Conservation (phyloP, 2,329 filamentous ascomycete genomes). For the Diaporthe sp. region DNA sequence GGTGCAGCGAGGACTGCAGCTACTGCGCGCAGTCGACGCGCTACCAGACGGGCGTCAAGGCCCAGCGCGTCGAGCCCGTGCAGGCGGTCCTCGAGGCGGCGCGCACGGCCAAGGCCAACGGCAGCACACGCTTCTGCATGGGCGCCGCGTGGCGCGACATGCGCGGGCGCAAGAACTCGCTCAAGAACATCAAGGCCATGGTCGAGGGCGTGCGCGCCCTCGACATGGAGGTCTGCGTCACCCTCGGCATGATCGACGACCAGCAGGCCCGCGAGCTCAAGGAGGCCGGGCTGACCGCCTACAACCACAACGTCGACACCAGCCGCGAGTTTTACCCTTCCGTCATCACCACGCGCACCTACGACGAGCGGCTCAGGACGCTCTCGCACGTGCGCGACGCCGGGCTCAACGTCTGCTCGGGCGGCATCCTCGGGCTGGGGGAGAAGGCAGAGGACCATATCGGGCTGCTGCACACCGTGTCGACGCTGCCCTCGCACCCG, state of each 20-base stretch:
- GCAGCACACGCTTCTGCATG: slow-evolving; percentile 95
- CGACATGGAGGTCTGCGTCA: slow-evolving; percentile 95
- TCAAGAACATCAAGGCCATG: slow-evolving; percentile 90
- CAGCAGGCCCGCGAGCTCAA: slow-evolving; percentile 86
- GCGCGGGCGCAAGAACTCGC: slow-evolving; percentile 86
- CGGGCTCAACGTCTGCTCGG: slow-evolving; percentile 91
- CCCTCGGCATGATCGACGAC: slow-evolving; percentile 90
- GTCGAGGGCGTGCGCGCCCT: slow-evolving; percentile 83
- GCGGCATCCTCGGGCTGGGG: slow-evolving; percentile 88
- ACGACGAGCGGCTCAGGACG: slow-evolving; percentile 88
- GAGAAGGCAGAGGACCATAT: slow-evolving; percentile 85
- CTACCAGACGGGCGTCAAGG: slow-evolving; percentile 82
- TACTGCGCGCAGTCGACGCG: slow-evolving; percentile 93
- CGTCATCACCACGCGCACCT: slow-evolving; percentile 87
- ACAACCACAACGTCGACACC: slow-evolving; percentile 96
- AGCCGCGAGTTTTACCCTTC: slow-evolving; percentile 89
- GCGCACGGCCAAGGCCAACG: slow-evolving; percentile 82
- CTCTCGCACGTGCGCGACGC: slow-evolving; percentile 85
- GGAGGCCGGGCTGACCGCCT: slow-evolving; percentile 87
- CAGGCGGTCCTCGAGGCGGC: slow-evolving; percentile 86
- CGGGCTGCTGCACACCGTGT: slow-evolving; percentile 85
- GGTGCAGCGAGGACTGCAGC: slow-evolving; percentile 92
- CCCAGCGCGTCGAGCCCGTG: slow-evolving; percentile 83
- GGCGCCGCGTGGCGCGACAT: slow-evolving; percentile 95
- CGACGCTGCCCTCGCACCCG: slow-evolving; percentile 84